Base-by-base conservation (phyloP, 2,329 filamentous ascomycete species). In the Aspergillus brunneoviolaceus region DNA sequence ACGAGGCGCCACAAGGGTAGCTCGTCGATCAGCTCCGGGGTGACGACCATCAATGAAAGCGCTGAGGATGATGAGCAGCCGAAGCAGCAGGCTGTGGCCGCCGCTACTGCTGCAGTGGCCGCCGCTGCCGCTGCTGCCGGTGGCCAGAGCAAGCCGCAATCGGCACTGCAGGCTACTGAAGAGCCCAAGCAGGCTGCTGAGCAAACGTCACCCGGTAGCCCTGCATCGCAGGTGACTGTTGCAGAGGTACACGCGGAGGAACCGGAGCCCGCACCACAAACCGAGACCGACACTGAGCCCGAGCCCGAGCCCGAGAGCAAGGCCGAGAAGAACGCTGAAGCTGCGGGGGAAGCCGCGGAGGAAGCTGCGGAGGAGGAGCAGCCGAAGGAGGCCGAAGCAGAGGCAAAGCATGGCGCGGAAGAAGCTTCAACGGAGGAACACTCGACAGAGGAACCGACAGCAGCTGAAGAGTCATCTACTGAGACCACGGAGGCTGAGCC, bases 1-100 rank as follows among this genome's bases (percentile, higher is more conserved):
- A 94, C 91, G 5, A 87, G 93, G 71, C 85, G 92, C 64, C 92
- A 96, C 74, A 88, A 91, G 68, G 90, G 91, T 73, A 93, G 88
- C 64, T 89, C 90, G 25, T 94, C 90, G 14, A 89, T 89, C 14
- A 89, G 90, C 52, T 91, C 88, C 56, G 85, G 88, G 4, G 89
- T 96, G 21, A 87, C 88, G 1, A 95, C 91, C 0, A 92, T 96
- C 14, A 84, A 91, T 39, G 92, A 96, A 72, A 87, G 91, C 53
- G 88, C 90, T 58, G 92, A 96, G 69, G 92, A 96, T 61, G 86
- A 89, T 19, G 73, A 77, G 33, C 69, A 71, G 1, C 57, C 63
- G 7, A 63, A 62, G 27, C 64, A 56, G 45, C 65, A 65, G 49
- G 61, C 65, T 29, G 39, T 61, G 49, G 60, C 63, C 42, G 62